A percentile compares a stretch with the other conserved stretches of the same genome.
Conservation (phyloP, 2,329 filamentous ascomycete genomes). For the Calonectria ilicicola region DNA sequence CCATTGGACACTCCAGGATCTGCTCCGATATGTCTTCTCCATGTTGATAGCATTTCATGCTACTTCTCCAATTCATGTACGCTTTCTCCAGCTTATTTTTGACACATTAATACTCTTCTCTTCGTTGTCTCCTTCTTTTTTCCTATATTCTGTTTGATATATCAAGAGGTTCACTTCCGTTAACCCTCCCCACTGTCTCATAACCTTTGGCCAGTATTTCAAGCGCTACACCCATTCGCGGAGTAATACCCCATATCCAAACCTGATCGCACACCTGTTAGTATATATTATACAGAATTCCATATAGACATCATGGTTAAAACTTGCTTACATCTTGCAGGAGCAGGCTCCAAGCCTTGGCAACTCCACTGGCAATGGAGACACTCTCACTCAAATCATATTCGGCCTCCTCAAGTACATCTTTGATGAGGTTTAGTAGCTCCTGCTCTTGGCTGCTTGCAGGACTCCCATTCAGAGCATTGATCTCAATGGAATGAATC, state of each 20-base stretch:
- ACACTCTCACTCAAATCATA: conserved; percentile 13
- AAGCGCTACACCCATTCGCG: conserved; percentile 21
- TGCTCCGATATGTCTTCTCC: too few species aligned
- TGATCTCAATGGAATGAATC: conserved; percentile 27
- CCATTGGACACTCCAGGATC: too few species aligned
- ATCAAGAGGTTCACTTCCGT: background rate
- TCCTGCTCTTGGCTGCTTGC: background rate
- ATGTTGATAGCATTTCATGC: too few species aligned
- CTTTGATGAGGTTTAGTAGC: conserved; percentile 2
- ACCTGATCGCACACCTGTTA: conserved; percentile 3
- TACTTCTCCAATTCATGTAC: too few species aligned
- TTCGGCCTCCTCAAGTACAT: conserved; percentile 27
- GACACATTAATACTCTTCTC: background rate
- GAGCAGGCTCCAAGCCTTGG: conserved; percentile 21
- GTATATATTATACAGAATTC: background rate
- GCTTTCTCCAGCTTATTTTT: too few species aligned
- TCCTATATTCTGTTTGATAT: background rate
- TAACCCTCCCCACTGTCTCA: background rate
- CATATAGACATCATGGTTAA: background rate
- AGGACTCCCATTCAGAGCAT: background rate
- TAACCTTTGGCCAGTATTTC: conserved; percentile 19
- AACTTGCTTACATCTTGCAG: conserved; percentile 23
- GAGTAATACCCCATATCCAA: conserved; percentile 32
- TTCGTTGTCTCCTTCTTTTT: background rate
- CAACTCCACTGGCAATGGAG: conserved; percentile 22